phyloP scores from a whole-genome alignment of 2,329 filamentous ascomycete species.

The Pseudogymnoascus sp. region DNA sequence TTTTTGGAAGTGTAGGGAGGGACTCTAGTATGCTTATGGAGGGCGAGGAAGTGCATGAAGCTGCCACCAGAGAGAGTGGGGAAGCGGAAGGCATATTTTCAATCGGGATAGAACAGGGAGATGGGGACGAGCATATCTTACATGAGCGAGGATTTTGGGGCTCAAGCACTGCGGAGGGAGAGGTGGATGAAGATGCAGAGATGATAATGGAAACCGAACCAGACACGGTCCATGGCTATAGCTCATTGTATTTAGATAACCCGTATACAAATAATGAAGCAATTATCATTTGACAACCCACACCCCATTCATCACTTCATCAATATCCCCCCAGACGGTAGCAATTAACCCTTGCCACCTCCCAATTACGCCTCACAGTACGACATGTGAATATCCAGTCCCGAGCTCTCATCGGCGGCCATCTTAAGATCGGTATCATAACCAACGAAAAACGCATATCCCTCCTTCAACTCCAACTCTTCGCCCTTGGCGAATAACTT shows the following conservation, averaged over 20 bases:
- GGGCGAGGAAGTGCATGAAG: background rate
- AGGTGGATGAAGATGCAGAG: background rate
- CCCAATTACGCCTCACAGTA: conserved; percentile 14
- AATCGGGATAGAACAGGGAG: background rate
- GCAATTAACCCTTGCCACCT: background rate
- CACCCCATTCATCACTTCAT: conserved; percentile 6
- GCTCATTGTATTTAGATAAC: background rate
- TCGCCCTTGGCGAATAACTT: conserved; percentile 47
- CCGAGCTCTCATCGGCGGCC: conserved; percentile 12
- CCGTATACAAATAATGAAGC: conserved; percentile 1
- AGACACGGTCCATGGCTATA: background rate
- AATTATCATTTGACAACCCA: background rate
- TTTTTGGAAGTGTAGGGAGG: background rate
- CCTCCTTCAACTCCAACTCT: conserved; percentile 49
- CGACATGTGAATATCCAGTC: conserved; percentile 21
- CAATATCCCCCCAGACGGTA: background rate
- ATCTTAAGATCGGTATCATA: conserved; percentile 20
- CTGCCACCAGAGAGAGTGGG: background rate
- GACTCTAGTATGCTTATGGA: background rate
- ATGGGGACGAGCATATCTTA: background rate
- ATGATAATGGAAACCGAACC: background rate
- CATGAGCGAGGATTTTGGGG: background rate
- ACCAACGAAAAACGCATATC: conserved; percentile 59
- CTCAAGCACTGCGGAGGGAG: background rate
- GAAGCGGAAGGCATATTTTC: background rate